Conservation (phyloP, 1,284 basidiomycete species). For the Agroathelia rolfsii region DNA sequence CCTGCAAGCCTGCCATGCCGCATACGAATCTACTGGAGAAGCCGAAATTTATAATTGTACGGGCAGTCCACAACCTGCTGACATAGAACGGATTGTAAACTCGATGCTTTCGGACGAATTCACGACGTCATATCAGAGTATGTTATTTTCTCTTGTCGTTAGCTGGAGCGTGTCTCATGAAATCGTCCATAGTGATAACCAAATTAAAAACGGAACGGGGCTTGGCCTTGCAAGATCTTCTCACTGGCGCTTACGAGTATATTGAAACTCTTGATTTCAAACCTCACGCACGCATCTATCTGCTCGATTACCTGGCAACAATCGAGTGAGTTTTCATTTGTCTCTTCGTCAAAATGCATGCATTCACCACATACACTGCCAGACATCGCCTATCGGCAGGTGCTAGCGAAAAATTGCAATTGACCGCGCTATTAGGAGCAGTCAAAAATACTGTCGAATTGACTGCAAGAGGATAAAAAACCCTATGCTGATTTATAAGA, state of each 20-base stretch:
- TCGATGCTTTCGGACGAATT: constrained; percentile 98
- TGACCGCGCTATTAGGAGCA: constrained; percentile 85
- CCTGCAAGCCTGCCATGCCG: constrained; percentile 95
- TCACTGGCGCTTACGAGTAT: constrained; percentile 90
- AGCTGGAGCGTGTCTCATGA: constrained; percentile 6
- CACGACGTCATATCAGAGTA: constrained; percentile 84
- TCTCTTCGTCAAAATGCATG: constrained; percentile 2
- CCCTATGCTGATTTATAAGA: no score
- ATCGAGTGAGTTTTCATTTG: constrained; percentile 61
- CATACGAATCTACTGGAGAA: constrained; percentile 84
- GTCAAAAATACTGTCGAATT: constrained; percentile 91
- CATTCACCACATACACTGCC: constrained; percentile 7
- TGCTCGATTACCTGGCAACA: constrained; percentile 84
- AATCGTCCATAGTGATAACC: constrained; percentile 58
- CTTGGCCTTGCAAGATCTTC: constrained; percentile 89
- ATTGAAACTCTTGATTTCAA: constrained; percentile 82
- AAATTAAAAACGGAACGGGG: constrained; percentile 87
- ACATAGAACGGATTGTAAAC: constrained; percentile 88
- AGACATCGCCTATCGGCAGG: constrained; percentile 91
- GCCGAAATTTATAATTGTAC: constrained; percentile 95
- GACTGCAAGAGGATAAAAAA: constrained; percentile 30
- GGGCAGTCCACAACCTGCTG: constrained; percentile 89
- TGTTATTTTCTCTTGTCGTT: constrained; percentile 22
- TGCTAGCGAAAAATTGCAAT: constrained; percentile 89
- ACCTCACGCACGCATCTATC: constrained; percentile 77